These are phyloP conservation scores for baker's yeast (Saccharomyces cerevisiae) DNA, from an alignment of 805 yeast species.

Conservation along the genomic window DNA sequence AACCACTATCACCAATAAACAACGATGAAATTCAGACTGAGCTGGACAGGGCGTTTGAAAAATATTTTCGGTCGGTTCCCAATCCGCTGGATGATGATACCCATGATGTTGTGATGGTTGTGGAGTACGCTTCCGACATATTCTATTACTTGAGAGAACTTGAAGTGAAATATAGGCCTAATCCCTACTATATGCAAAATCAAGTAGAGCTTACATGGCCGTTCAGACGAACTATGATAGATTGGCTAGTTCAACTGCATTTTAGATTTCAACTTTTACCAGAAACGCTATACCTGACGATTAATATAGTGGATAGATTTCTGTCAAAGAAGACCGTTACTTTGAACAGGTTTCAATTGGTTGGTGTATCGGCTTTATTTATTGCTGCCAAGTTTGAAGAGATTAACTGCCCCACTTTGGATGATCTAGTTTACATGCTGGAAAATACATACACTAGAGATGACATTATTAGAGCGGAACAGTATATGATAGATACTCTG, in stretches of 20 bases:
- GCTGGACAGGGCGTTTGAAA: slow-evolving; percentile 35
- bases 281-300: slow-evolving; percentile 75
- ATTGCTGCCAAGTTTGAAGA: slow-evolving; percentile 95
- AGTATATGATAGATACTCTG: slow-evolving; percentile 81
- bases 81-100: slow-evolving; percentile 70
- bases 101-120: slow-evolving; percentile 70
- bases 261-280: slow-evolving; percentile 73
- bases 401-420: slow-evolving; percentile 82
- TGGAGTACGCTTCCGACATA: slow-evolving; percentile 72
- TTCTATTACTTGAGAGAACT: slow-evolving; percentile 62
- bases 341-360: slow-evolving; percentile 74
- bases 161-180: slow-evolving; percentile 64
- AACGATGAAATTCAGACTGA: slow-evolving; percentile 40
- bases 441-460: slow-evolving; percentile 72
- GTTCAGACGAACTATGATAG: slow-evolving; percentile 71
- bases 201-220: slow-evolving; percentile 86
- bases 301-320: slow-evolving; percentile 83
- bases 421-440: slow-evolving; percentile 82
- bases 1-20: slow-evolving; percentile 53
- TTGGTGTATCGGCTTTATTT: slow-evolving; percentile 87
- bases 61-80: slow-evolving; percentile 35
- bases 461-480: slow-evolving; percentile 77
- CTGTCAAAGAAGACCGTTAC: slow-evolving; percentile 69
- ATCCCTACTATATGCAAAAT: slow-evolving; percentile 66
- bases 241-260: slow-evolving; percentile 92